These are phyloP conservation scores for Alternaria sp. DNA, from an alignment of 2,329 filamentous ascomycete species.

Conservation along the genomic window DNA sequence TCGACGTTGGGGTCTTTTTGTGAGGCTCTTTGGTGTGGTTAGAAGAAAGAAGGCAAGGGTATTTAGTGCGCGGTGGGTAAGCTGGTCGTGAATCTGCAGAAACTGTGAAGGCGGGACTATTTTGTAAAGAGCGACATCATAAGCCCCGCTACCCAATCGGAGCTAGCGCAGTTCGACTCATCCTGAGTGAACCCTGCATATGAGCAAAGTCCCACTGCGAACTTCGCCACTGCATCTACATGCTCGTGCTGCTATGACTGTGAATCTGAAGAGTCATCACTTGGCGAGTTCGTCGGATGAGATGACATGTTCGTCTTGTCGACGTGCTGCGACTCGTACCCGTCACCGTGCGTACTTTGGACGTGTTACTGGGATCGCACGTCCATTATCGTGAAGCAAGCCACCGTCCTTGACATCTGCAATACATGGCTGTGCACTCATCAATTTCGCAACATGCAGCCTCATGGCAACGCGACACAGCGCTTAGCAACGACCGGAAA, in stretches of 20 bases:
- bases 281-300: not conserved
- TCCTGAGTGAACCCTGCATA: conserved; percentile 24
- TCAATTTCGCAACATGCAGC: not conserved
- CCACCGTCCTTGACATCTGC: conserved; percentile 18
- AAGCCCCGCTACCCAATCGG: conserved; percentile 31
- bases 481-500: conserved; percentile 1
- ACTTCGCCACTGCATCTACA: conserved; percentile 4
- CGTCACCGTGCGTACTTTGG: conserved; percentile 24
- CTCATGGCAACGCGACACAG: not conserved
- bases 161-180: conserved; percentile 37
- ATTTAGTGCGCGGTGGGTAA: conserved; percentile 8
- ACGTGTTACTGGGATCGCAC: conserved; percentile 16
- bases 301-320: not conserved
- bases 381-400: conserved; percentile 17
- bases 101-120: conserved; percentile 35
- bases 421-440: conserved; percentile 1
- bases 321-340: conserved; percentile 14
- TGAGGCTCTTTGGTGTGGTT: not conserved
- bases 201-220: not conserved
- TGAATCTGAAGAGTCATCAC: conserved; percentile 16
- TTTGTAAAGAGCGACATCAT: conserved; percentile 40
- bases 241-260: not conserved
- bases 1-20: conserved; percentile 3
- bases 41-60: not conserved
- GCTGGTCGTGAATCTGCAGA: conserved; percentile 29